Base-by-base conservation (phyloP, 768 basidiomycete genomes). In the Pulveroboletus sp. region DNA sequence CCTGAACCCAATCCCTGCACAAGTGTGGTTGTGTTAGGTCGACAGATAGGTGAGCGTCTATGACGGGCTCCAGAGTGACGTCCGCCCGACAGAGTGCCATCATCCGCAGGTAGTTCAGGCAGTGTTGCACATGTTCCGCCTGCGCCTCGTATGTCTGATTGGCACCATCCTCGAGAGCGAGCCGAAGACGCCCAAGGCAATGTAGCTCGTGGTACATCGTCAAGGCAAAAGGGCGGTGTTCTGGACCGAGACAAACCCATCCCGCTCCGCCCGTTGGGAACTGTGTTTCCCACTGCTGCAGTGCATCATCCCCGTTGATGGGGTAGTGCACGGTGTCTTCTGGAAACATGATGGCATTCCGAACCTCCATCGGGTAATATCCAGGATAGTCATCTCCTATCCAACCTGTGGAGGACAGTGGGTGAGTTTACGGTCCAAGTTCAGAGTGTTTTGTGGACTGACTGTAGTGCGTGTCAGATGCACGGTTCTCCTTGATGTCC, bases 71-170 rank as follows among this genome's bases (percentile, higher is more conserved):
- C 31, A 81, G 63, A 1, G 77, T 78, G 26, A 73, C 61, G 56
- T 79, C 77, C 10, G 76, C 71, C 8, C 65, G 59, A 55, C 79
- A 81, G 24, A 80, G 64, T 0, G 68, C 62, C 62, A 67, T 69
- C 56, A 76, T 69, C 14, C 77, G 66, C 41, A 81, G 59, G 57
- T 78, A 79, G 44, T 76, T 76, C 46, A 75, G 61, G 57, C 78
- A 80, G 55, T 78, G 79, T 2, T 68, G 61, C n/a, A 64, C 55
- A 24, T 67, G 69, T 8, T 49, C 59, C 0, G 52, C 51, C 24
- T 50, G 57, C 7, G 46, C 51, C 18, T 63, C 57, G 24, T 55
- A 46, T 7, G 55, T 57, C 28, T 49, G 47, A 33, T 58, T 56
- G 36, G 51, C 45, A 6, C 42, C 7, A 12, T 54, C 54, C n/a